Conservation (phyloP, 345 rosid genomes). For the Citrus maxima region DNA sequence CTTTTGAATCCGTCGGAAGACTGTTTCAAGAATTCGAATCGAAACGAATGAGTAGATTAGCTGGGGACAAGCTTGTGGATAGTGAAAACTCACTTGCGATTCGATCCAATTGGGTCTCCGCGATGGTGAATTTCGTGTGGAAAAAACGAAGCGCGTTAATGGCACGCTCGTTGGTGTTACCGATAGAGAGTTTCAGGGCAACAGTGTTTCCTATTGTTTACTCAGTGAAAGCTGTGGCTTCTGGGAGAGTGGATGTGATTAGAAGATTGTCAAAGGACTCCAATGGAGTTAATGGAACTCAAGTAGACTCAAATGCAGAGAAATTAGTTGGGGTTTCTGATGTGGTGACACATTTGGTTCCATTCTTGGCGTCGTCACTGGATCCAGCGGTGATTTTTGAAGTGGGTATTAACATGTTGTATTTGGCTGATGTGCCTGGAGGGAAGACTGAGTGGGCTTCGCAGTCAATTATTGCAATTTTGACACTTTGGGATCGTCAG, state of each 20-base stretch:
- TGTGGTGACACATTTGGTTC: conserved; percentile 83
- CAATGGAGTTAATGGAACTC: conserved; percentile 33
- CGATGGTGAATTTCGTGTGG: conserved; percentile 86
- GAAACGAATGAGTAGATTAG: conserved; percentile 87
- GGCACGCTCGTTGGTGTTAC: conserved; percentile 83
- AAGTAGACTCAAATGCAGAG: conserved; percentile 76
- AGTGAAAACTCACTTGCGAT: conserved; percentile 90
- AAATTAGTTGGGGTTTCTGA: conserved; percentile 83
- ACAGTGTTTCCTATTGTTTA: conserved; percentile 86
- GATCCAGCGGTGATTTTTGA: conserved; percentile 94
- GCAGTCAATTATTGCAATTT: conserved; percentile 82
- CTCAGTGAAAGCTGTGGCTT: conserved; percentile 87
- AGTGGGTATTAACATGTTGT: conserved; percentile 91
- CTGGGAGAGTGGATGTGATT: conserved; percentile 75
- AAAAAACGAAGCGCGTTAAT: conserved; percentile 66
- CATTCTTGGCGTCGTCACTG: conserved; percentile 88
- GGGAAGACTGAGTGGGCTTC: conserved; percentile 99
- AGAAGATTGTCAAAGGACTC: conserved; percentile 66
- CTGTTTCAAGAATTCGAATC: conserved; percentile 89
- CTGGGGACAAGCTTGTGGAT: conserved; percentile 95
- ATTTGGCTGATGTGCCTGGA: conserved; percentile 96
- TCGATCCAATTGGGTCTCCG: conserved; percentile 89
- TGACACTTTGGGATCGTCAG: conserved; percentile 98
- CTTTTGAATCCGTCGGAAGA: conserved; percentile 93
- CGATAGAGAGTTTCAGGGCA: conserved; percentile 81